Conservation (phyloP, 192 early-diverging fungal genomes). For the Obelidium mucronatum region DNA sequence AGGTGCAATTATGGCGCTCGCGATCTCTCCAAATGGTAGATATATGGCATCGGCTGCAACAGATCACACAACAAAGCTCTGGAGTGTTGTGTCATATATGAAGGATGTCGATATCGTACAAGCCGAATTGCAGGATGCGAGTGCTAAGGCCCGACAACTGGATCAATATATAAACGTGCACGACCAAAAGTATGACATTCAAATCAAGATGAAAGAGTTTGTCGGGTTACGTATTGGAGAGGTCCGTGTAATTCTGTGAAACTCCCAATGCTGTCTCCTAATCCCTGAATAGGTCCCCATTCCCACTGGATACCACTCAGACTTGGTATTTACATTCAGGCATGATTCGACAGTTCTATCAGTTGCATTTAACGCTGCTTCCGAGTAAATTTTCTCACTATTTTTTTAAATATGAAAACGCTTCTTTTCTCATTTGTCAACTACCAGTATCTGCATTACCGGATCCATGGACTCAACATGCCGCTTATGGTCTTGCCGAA, state of each 20-base stretch:
- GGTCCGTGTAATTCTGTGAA: slow-evolving; percentile 6
- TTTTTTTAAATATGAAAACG: neutral
- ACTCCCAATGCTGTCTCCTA: too few species aligned
- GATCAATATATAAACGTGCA: slow-evolving; percentile 48
- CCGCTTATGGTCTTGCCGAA: slow-evolving; percentile 61
- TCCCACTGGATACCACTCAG: slow-evolving; percentile 59
- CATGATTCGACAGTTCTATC: slow-evolving; percentile 63
- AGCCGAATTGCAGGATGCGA: slow-evolving; percentile 42
- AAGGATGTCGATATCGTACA: slow-evolving; percentile 54
- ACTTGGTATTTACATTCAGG: slow-evolving; percentile 59
- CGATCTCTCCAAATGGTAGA: slow-evolving; percentile 51
- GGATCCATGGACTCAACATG: slow-evolving; percentile 66
- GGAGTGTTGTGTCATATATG: slow-evolving; percentile 58
- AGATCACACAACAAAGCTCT: slow-evolving; percentile 67
- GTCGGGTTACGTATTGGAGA: slow-evolving; percentile 52
- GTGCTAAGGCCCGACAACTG: slow-evolving; percentile 23
- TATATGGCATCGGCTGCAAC: slow-evolving; percentile 56
- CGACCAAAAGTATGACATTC: slow-evolving; percentile 48
- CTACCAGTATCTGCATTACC: slow-evolving; percentile 55
- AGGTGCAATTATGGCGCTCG: slow-evolving; percentile 55
- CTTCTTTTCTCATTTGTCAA: neutral
- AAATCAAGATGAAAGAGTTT: slow-evolving; percentile 45
- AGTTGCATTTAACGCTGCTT: slow-evolving; percentile 51
- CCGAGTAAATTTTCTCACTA: slow-evolving; percentile 43
- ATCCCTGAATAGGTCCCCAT: too few species aligned